These are phyloP conservation scores for Stephania cephalantha DNA, from an alignment of 164 flowering plant genomes.

Conservation along the genomic window DNA sequence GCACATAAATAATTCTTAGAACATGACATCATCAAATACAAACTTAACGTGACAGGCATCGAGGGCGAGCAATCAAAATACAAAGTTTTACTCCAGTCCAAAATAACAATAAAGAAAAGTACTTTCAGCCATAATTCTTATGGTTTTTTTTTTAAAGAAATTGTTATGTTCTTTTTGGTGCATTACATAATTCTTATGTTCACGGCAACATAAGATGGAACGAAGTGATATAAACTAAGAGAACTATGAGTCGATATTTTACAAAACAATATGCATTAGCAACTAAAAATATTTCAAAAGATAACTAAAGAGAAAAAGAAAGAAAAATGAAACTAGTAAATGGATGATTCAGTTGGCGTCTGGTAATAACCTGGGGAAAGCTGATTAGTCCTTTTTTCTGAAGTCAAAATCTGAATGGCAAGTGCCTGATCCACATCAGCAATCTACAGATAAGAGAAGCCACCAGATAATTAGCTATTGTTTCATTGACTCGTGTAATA, in stretches of 20 bases:
- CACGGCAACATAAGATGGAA: background rate
- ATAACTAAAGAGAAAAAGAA: background rate
- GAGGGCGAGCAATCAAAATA: background rate
- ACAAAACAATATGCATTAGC: background rate
- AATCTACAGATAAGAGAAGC: conserved; percentile 40
- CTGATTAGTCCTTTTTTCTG: conserved; percentile 53
- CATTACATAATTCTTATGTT: background rate
- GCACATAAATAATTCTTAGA: conserved; percentile 3
- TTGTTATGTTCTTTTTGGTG: too few species aligned
- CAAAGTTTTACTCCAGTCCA: background rate
- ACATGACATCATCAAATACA: background rate
- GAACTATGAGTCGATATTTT: too few species aligned
- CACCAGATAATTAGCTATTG: conserved; percentile 15
- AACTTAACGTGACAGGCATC: background rate
- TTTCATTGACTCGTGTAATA: conserved; percentile 6
- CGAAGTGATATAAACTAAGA: too few species aligned
- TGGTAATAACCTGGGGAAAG: conserved; percentile 67
- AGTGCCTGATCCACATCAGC: conserved; percentile 68
- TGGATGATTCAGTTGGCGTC: background rate
- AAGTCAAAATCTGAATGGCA: conserved; percentile 75
- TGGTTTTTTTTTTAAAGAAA: too few species aligned
- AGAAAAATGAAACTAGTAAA: conserved; percentile 4
- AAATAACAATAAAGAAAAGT: background rate
- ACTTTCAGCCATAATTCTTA: too few species aligned
- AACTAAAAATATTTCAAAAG: background rate